A percentile compares a stretch with the other conserved stretches of the same genome.
These are phyloP conservation scores for Ustilago xerochloae DNA, from an alignment of 1,284 basidiomycete genomes.

Conservation along the genomic window DNA sequence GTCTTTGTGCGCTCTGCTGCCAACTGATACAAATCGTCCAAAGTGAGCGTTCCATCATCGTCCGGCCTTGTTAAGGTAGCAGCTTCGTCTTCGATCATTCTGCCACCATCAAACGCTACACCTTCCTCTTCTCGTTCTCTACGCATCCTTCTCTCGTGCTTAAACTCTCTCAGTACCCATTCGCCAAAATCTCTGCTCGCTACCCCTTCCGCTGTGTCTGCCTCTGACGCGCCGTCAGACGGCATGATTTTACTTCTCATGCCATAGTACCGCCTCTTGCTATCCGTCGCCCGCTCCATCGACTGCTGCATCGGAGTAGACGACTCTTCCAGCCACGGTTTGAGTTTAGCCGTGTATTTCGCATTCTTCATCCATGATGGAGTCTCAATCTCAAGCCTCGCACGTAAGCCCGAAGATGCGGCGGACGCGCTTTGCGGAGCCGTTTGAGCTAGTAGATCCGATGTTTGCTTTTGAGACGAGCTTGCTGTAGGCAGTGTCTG, in stretches of 20 bases:
- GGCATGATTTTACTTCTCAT: constrained; percentile 26
- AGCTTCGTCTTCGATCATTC: no score
- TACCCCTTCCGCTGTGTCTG: neutral
- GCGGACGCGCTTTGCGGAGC: neutral
- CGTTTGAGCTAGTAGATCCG: constrained; percentile 8
- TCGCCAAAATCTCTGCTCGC: constrained; percentile 16
- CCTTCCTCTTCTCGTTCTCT: neutral
- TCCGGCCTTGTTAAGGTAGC: neutral
- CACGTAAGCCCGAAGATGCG: neutral
- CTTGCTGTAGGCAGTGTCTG: neutral
- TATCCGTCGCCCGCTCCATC: constrained; percentile 8
- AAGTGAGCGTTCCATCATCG: constrained; percentile 1
- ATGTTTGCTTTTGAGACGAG: neutral
- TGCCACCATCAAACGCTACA: no score
- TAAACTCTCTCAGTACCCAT: constrained; percentile 24
- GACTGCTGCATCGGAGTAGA: constrained; percentile 20
- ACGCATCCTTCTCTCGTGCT: constrained; percentile 6
- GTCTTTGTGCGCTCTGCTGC: constrained; percentile 36
- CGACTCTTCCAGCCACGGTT: constrained; percentile 31
- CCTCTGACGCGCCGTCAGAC: neutral
- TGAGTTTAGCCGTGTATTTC: constrained; percentile 35
- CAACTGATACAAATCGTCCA: constrained; percentile 18
- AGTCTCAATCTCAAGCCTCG: constrained; percentile 30
- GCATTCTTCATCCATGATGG: constrained; percentile 30
- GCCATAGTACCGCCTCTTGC: constrained; percentile 14